Conservation (phyloP, 768 basidiomycete genomes). For the Boletus vermiculosoides region DNA sequence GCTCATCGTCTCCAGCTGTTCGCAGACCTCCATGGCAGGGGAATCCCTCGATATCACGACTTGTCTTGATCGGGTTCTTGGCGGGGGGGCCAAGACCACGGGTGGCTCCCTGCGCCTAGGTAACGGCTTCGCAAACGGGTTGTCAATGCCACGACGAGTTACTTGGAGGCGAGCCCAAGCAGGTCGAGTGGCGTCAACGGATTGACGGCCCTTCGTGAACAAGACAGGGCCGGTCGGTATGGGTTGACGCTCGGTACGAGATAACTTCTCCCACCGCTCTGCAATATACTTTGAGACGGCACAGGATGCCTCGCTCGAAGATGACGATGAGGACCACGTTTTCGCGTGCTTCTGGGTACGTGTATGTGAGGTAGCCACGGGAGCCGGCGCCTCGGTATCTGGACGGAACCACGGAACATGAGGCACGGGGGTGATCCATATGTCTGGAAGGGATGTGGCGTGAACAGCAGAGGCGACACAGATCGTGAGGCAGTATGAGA, state of each 20-base stretch:
- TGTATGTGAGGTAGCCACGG: constrained; percentile 2
- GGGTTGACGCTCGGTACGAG: constrained; percentile 22
- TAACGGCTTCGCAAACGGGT: constrained; percentile 44
- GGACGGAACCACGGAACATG: constrained; percentile 57
- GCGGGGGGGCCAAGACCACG: constrained; percentile 31
- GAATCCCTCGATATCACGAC: constrained; percentile 24
- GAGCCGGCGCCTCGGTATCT: background rate
- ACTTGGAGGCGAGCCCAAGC: constrained; percentile 48
- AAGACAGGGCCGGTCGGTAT: constrained; percentile 15
- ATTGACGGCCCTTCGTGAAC: constrained; percentile 18
- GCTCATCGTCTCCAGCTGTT: constrained; percentile 29
- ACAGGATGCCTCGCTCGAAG: constrained; percentile 19
- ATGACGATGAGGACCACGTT: constrained; percentile 6
- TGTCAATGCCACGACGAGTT: constrained; percentile 54
- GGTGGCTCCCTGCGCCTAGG: constrained; percentile 21
- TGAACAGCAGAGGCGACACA: constrained; percentile 49
- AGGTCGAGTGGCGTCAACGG: constrained; percentile 36
- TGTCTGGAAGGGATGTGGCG: constrained; percentile 36
- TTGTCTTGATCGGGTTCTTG: constrained; percentile 30
- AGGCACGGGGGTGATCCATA: constrained; percentile 56
- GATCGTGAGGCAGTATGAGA: constrained; percentile 56
- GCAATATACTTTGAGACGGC: constrained; percentile 29
- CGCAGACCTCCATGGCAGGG: constrained; percentile 34
- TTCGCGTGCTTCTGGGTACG: constrained; percentile 13
- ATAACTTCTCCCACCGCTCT: constrained; percentile 32